Percentiles rank a stretch among this genome's conserved stretches.
phyloP scores from a whole-genome alignment of 106 monocot genomes.

The Dactylorhiza incarnata region DNA sequence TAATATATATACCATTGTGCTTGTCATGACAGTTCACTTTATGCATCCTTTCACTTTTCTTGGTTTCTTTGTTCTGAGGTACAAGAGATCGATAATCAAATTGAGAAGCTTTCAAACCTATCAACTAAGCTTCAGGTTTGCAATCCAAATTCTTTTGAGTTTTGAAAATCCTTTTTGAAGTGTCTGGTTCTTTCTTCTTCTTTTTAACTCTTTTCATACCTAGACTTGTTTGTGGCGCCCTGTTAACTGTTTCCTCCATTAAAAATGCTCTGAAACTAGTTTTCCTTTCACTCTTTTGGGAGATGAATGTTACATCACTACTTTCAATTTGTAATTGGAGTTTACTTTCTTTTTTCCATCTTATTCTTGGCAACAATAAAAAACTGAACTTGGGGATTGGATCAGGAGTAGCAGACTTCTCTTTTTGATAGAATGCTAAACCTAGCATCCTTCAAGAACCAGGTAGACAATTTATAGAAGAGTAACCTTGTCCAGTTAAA shows the following conservation, averaged over 20 bases:
- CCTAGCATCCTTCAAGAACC: no score
- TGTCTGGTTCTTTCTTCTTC: neutral
- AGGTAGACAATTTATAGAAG: no score
- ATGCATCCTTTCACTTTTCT: neutral
- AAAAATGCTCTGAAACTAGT: no score
- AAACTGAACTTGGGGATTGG: no score
- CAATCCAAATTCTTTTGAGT: neutral
- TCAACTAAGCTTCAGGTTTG: slow-evolving; percentile 59
- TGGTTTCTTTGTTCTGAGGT: slow-evolving; percentile 24
- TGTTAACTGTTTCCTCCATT: neutral
- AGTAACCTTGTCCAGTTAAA: no score
- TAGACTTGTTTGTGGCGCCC: neutral
- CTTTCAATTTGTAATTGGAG: no score
- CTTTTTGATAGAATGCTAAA: no score
- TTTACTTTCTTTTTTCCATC: no score
- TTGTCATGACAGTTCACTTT: neutral
- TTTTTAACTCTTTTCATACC: neutral
- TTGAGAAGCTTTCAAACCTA: slow-evolving; percentile 2
- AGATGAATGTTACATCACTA: no score
- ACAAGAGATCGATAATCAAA: slow-evolving; percentile 16
- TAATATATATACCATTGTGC: neutral
- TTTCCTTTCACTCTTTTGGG: no score
- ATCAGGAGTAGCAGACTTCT: no score
- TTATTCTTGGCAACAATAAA: no score
- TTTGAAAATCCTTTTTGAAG: neutral